Evolutionary conservation across 306 rosid genomes (phyloP).

Genomic region (Heteromeles arbutifolia): DNA sequence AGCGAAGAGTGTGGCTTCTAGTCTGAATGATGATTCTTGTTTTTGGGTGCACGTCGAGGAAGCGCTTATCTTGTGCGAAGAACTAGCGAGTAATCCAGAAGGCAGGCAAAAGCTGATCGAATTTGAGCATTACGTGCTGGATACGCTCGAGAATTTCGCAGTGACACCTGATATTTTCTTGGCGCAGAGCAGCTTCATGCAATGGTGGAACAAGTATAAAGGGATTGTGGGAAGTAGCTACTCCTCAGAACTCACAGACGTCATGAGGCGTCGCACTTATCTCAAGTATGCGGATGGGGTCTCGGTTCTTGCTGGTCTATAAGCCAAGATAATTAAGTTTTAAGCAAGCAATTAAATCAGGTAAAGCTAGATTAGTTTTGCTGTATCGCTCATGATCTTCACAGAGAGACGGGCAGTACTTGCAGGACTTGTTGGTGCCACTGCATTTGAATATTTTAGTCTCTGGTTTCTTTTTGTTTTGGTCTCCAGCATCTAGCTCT

Average conservation of each 20-base stretch:
- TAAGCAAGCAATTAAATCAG: too few relatives aligned
- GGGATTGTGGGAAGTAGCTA: conserved; percentile 2
- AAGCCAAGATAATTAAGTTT: background rate
- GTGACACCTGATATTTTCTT: conserved; percentile 71
- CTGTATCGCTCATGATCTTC: too few relatives aligned
- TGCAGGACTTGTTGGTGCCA: too few relatives aligned
- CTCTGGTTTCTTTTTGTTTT: background rate
- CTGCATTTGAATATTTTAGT: background rate
- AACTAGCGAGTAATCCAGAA: background rate
- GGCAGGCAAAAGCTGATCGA: conserved; percentile 4
- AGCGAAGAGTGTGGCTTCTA: conserved; percentile 16
- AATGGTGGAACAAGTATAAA: conserved; percentile 51
- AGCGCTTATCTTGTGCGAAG: conserved; percentile 29
- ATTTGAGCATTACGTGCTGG: conserved; percentile 46
- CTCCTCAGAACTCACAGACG: conserved; percentile 10
- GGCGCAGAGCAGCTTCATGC: conserved; percentile 45
- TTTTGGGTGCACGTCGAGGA: conserved; percentile 77
- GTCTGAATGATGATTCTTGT: conserved; percentile 61
- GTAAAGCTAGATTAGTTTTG: too few relatives aligned
- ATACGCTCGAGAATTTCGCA: conserved; percentile 20
- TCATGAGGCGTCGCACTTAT: conserved; percentile 27
- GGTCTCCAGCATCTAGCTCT: too few relatives aligned
- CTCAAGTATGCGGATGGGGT: conserved; percentile 24
- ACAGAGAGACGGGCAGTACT: too few relatives aligned
- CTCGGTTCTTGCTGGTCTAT: background rate